Conservation (phyloP, 108 stramenopile genomes). For the Schizochytrium sp. region DNA sequence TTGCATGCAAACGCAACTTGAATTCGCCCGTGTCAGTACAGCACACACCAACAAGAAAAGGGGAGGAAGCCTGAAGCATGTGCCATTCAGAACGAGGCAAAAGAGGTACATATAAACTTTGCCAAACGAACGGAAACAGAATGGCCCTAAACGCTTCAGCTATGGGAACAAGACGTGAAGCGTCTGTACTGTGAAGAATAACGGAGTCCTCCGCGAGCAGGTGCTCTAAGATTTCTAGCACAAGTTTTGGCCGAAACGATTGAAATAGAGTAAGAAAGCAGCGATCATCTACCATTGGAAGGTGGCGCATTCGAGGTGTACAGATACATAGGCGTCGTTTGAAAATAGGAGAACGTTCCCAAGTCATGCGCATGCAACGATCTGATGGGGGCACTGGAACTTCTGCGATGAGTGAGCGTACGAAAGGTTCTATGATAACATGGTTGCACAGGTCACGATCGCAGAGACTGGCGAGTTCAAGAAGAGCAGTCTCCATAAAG, state of each 20-base stretch:
- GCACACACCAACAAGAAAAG: conserved; percentile 2
- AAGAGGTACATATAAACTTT: conserved; percentile 5
- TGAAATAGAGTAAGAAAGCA: not conserved
- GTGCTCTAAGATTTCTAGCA: conserved; percentile 11
- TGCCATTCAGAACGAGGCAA: conserved; percentile 37
- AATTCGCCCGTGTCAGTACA: conserved; percentile 12
- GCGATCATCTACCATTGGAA: conserved; percentile 41
- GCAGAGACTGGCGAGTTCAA: conserved; percentile 31
- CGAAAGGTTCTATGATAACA: conserved; percentile 32
- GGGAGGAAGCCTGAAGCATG: conserved; percentile 11
- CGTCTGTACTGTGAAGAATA: not conserved
- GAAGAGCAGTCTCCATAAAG: conserved; percentile 43
- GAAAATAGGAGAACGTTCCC: conserved; percentile 35
- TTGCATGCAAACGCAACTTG: not conserved
- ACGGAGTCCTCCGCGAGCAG: conserved; percentile 37
- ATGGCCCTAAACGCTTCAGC: not conserved
- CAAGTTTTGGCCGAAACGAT: not conserved
- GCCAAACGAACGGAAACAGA: conserved; percentile 33
- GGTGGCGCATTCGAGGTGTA: conserved; percentile 28
- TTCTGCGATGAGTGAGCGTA: conserved; percentile 29
- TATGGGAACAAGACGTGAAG: conserved; percentile 24
- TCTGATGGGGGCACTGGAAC: conserved; percentile 1
- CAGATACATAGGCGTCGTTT: conserved; percentile 22
- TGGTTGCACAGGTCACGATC: conserved; percentile 14
- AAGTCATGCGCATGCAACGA: not conserved